Evolutionary conservation across 2,329 filamentous ascomycete species (phyloP).

Genomic region (Colletotrichum sp.): DNA sequence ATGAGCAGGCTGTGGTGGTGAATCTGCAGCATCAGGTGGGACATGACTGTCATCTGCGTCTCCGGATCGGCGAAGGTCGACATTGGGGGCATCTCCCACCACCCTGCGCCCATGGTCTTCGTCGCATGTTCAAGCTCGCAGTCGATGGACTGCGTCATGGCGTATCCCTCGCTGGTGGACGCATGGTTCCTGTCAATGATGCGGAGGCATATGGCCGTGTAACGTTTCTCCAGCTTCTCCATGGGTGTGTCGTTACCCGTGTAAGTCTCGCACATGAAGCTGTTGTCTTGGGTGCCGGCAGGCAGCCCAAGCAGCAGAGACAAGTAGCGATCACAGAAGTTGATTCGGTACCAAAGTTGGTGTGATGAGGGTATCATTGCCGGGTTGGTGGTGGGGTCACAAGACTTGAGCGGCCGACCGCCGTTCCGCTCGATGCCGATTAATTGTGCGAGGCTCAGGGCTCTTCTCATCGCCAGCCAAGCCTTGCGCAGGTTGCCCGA

Average conservation of each 20-base stretch:
- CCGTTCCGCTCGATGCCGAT: slow-evolving; percentile 50
- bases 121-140: slow-evolving; percentile 50
- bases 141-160: slow-evolving; percentile 48
- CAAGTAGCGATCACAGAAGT: slow-evolving; percentile 54
- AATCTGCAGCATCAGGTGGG: slow-evolving; percentile 51
- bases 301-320: slow-evolving; percentile 57
- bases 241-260: slow-evolving; percentile 36
- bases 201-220: slow-evolving; percentile 45
- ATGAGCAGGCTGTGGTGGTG: slow-evolving; percentile 56
- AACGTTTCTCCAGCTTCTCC: slow-evolving; percentile 50
- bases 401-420: slow-evolving; percentile 39
- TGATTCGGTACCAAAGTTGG: slow-evolving; percentile 54
- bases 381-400: slow-evolving; percentile 39
- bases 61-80: slow-evolving; percentile 19
- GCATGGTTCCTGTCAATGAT: slow-evolving; percentile 53
- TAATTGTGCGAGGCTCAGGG: slow-evolving; percentile 55
- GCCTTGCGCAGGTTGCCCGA: slow-evolving; percentile 58
- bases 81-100: slow-evolving; percentile 50
- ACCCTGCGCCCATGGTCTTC: slow-evolving; percentile 44
- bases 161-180: slow-evolving; percentile 39
- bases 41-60: slow-evolving; percentile 24
- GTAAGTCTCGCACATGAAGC: slow-evolving; percentile 35
- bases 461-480: slow-evolving; percentile 57
- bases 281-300: slow-evolving; percentile 44
- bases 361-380: slow-evolving; percentile 8